Conservation (phyloP, 192 early-diverging fungal genomes). For the Phlyctochytrium planicorne region DNA sequence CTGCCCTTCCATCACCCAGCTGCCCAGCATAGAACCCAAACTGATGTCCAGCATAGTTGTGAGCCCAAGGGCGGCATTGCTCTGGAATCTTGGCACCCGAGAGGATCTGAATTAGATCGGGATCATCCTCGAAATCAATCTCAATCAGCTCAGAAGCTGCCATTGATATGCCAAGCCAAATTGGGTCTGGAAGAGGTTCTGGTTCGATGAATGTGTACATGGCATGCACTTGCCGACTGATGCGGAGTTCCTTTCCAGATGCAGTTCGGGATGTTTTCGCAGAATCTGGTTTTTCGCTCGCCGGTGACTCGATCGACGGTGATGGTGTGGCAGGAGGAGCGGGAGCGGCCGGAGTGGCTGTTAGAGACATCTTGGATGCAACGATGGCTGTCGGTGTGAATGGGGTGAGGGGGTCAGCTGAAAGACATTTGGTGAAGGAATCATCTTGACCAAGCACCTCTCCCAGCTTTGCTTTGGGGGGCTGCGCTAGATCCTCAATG, state of each 20-base stretch:
- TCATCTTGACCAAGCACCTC: not conserved
- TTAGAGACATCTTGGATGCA: no score
- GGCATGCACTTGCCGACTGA: not conserved
- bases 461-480: no score
- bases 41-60: conserved; percentile 52
- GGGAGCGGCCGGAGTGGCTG: no score
- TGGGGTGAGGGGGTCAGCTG: not conserved
- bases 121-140: not conserved
- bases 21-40: conserved; percentile 58
- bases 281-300: no score
- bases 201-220: not conserved
- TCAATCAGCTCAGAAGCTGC: not conserved
- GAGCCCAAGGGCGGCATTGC: conserved; percentile 34
- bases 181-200: not conserved
- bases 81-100: conserved; percentile 47
- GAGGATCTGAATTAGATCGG: not conserved
- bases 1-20: conserved; percentile 85
- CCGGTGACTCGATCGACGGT: no score
- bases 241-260: not conserved
- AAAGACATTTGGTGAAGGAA: not conserved
- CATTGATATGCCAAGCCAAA: not conserved
- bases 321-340: no score
- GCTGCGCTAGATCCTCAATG: no score
- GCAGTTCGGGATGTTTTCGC: not conserved
- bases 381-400: not conserved